phyloP scores from a whole-genome alignment of 2,329 filamentous ascomycete genomes.

The Epicoccum sorghinum region DNA sequence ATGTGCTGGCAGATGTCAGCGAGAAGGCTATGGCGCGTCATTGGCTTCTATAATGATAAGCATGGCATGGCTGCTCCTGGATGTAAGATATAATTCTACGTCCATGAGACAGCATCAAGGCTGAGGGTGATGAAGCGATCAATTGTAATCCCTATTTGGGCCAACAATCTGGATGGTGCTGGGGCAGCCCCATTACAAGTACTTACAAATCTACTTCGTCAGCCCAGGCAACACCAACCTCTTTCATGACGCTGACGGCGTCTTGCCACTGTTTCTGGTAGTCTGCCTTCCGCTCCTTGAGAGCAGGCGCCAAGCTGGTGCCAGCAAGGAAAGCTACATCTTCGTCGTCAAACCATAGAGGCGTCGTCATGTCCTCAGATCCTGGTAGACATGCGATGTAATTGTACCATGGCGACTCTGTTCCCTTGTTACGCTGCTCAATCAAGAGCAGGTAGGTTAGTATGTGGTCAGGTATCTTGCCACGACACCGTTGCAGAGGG shows the following conservation, averaged over 20 bases:
- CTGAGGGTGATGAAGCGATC: background rate
- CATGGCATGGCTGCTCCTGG: background rate
- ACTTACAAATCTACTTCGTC: conserved; percentile 36
- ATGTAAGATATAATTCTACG: background rate
- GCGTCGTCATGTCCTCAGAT: conserved; percentile 42
- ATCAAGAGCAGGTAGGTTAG: conserved; percentile 45
- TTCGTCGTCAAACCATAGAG: conserved; percentile 45
- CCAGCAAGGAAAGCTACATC: conserved; percentile 44
- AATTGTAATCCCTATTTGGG: background rate
- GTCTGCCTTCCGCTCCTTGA: conserved; percentile 25
- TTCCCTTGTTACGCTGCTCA: conserved; percentile 38
- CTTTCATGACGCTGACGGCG: conserved; percentile 27
- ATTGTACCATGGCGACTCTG: conserved; percentile 42
- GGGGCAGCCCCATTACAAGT: background rate
- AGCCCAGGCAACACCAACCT: conserved; percentile 22
- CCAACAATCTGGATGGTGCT: background rate
- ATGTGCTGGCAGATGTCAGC: conserved; percentile 48
- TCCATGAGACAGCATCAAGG: background rate
- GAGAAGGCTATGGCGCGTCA: background rate
- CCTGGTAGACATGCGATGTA: conserved; percentile 46
- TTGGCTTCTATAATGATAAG: too few species aligned
- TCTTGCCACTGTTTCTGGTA: conserved; percentile 35
- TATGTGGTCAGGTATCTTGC: conserved; percentile 39
- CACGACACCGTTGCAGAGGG: conserved; percentile 31
- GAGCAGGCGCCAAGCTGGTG: conserved; percentile 42